Conservation (phyloP, 2,329 filamentous ascomycete species). For the Phaeoacremonium minimum region DNA sequence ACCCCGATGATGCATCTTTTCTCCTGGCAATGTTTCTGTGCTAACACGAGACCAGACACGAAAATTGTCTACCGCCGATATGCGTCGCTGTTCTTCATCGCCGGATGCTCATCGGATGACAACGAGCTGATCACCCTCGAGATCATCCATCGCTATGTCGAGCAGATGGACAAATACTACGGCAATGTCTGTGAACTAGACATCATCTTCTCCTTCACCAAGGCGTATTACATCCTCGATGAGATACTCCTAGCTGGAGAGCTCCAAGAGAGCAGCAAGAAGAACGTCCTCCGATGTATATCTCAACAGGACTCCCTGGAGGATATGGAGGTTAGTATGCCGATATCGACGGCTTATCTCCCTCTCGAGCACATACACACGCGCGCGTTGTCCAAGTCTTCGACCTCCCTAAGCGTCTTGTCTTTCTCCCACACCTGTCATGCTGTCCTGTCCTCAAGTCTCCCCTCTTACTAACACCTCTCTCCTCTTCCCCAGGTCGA, state of each 20-base stretch:
- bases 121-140: slow-evolving; percentile 98
- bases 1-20: slow-evolving; percentile 1
- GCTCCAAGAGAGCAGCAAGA: slow-evolving; percentile 98
- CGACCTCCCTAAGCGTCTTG: too few relatives aligned
- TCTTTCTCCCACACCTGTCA: too few relatives aligned
- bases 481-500: slow-evolving; percentile 63
- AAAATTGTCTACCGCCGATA: slow-evolving; percentile 99
- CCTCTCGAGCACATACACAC: too few relatives aligned
- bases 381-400: too few relatives aligned
- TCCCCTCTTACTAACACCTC: slow-evolving; percentile 48
- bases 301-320: slow-evolving; percentile 96
- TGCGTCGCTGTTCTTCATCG: slow-evolving; percentile 98
- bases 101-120: slow-evolving; percentile 92
- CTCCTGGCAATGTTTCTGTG: background rate
- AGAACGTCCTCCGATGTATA: slow-evolving; percentile 95
- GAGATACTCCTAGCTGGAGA: slow-evolving; percentile 93
- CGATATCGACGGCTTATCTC: too few relatives aligned
- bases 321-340: slow-evolving; percentile 93
- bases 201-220: slow-evolving; percentile 99
- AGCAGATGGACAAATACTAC: slow-evolving; percentile 99
- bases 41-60: slow-evolving; percentile 78
- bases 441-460: too few relatives aligned
- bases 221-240: slow-evolving; percentile 98
- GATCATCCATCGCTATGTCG: slow-evolving; percentile 97
- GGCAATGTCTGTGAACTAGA: slow-evolving; percentile 99